Conservation (phyloP, 2,329 filamentous ascomycete genomes). For the Canariomyces notabilis region DNA sequence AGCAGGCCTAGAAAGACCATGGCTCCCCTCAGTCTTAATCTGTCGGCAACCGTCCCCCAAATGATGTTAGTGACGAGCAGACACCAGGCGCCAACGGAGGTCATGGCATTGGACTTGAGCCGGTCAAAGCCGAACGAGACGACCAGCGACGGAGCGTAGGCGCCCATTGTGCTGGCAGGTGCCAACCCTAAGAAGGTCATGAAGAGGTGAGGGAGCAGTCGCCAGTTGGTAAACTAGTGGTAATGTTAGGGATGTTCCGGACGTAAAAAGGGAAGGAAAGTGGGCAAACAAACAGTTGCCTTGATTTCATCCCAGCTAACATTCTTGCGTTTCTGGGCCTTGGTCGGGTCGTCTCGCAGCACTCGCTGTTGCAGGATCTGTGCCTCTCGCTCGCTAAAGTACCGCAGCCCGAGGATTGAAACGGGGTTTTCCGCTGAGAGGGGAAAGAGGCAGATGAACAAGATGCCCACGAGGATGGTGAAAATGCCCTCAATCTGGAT, state of each 20-base stretch:
- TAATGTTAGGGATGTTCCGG: too few species aligned
- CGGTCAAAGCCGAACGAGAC: slow-evolving; percentile 46
- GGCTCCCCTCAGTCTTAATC: slow-evolving; percentile 22
- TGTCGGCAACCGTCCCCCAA: slow-evolving; percentile 30
- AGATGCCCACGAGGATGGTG: slow-evolving; percentile 31
- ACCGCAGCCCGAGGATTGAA: slow-evolving; percentile 28
- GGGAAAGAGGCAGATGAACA: slow-evolving; percentile 32
- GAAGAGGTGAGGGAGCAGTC: slow-evolving; percentile 47
- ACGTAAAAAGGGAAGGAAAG: background rate
- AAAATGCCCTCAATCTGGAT: slow-evolving; percentile 34
- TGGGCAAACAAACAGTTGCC: slow-evolving; percentile 28
- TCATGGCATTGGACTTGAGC: slow-evolving; percentile 48
- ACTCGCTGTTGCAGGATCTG: slow-evolving; percentile 33
- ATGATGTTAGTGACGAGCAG: slow-evolving; percentile 30
- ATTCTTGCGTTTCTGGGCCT: slow-evolving; percentile 23
- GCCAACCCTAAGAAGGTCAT: slow-evolving; percentile 47
- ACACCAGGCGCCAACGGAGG: slow-evolving; percentile 46
- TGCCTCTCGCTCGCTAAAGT: slow-evolving; percentile 33
- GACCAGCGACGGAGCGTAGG: slow-evolving; percentile 52
- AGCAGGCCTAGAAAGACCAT: slow-evolving; percentile 29
- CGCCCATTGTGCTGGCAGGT: slow-evolving; percentile 43
- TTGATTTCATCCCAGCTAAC: slow-evolving; percentile 32
- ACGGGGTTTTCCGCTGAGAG: slow-evolving; percentile 27
- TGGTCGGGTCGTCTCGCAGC: slow-evolving; percentile 33
- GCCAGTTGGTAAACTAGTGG: slow-evolving; percentile 46